Evolutionary conservation across 2,329 filamentous ascomycete genomes (phyloP).

Genomic region (Raffaelea deltoideospora): DNA sequence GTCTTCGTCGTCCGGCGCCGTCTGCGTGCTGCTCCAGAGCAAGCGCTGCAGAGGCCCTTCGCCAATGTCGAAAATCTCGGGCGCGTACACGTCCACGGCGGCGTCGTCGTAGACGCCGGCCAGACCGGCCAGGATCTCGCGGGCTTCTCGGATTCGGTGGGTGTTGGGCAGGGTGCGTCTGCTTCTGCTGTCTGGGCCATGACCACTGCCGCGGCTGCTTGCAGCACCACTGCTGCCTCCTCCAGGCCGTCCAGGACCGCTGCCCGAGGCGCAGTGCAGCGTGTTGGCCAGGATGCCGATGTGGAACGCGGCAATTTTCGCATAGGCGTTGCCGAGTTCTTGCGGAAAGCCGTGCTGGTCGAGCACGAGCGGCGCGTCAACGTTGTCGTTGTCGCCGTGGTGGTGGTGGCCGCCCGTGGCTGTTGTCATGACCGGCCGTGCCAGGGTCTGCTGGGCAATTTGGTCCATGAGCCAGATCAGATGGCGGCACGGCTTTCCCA

Average conservation of each 20-base stretch:
- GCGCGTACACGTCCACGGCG: slow-evolving; percentile 24
- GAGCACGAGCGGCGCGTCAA: slow-evolving; percentile 13
- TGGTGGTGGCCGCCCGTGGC: too few species aligned
- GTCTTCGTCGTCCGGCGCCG: background rate
- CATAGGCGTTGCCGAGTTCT: slow-evolving; percentile 16
- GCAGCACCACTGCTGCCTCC: too few species aligned
- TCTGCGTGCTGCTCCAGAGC: slow-evolving; percentile 2
- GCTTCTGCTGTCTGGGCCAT: too few species aligned
- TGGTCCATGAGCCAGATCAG: slow-evolving; percentile 40
- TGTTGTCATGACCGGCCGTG: too few species aligned
- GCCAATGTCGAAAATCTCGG: slow-evolving; percentile 25
- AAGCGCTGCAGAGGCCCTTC: slow-evolving; percentile 4
- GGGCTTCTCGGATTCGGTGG: slow-evolving; percentile 30
- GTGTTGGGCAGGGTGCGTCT: slow-evolving; percentile 15
- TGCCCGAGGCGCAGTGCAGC: slow-evolving; percentile 31
- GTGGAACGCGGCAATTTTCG: slow-evolving; percentile 32
- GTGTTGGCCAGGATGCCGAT: slow-evolving; percentile 35
- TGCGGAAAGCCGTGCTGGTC: slow-evolving; percentile 19
- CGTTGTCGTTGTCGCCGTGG: slow-evolving; percentile 21
- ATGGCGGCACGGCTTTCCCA: slow-evolving; percentile 28
- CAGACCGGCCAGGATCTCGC: slow-evolving; percentile 35
- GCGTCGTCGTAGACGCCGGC: slow-evolving; percentile 22
- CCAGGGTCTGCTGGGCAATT: slow-evolving; percentile 30
- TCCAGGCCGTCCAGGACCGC: slow-evolving; percentile 15
- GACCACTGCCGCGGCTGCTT: too few species aligned